These are phyloP conservation scores for Malus hybrid DNA, from an alignment of 331 rosid genomes.

Conservation along the genomic window DNA sequence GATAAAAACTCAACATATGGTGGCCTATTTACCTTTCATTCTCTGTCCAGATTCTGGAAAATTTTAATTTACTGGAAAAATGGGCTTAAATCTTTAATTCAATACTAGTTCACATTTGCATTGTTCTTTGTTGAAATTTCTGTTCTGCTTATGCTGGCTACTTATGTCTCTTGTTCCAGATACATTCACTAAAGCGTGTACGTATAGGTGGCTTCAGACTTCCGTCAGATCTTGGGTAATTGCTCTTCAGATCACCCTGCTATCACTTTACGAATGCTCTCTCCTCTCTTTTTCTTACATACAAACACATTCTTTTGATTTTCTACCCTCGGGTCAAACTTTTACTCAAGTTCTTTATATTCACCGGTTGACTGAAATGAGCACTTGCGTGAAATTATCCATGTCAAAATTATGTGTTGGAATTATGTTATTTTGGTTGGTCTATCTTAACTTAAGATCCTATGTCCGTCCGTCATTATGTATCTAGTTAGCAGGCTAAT, in stretches of 20 bases:
- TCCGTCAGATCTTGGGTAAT: slow-evolving; percentile 87
- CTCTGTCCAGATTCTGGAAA: background rate
- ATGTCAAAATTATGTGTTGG: too few species aligned
- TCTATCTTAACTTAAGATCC: too few species aligned
- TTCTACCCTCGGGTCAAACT: too few species aligned
- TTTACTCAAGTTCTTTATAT: too few species aligned
- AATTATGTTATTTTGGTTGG: too few species aligned
- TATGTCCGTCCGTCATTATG: background rate
- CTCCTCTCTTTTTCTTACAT: too few species aligned
- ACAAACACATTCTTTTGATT: too few species aligned
- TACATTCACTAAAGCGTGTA: slow-evolving; percentile 78
- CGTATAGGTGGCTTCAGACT: slow-evolving; percentile 79
- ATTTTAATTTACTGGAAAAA: background rate
- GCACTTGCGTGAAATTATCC: too few species aligned
- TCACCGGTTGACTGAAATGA: too few species aligned
- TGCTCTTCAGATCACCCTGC: slow-evolving; percentile 1
- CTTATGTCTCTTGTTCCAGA: slow-evolving; percentile 44
- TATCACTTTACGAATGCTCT: background rate
- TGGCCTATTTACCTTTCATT: background rate
- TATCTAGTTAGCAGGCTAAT: background rate
- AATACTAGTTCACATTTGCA: too few species aligned
- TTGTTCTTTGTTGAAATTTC: background rate
- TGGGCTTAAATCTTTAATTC: background rate
- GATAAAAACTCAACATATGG: background rate
- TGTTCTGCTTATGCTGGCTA: slow-evolving; percentile 3